A percentile compares a stretch with the other conserved stretches of the same genome.
phyloP scores from a whole-genome alignment of 2,329 filamentous ascomycete genomes.

The Metarhizium anisopliae region DNA sequence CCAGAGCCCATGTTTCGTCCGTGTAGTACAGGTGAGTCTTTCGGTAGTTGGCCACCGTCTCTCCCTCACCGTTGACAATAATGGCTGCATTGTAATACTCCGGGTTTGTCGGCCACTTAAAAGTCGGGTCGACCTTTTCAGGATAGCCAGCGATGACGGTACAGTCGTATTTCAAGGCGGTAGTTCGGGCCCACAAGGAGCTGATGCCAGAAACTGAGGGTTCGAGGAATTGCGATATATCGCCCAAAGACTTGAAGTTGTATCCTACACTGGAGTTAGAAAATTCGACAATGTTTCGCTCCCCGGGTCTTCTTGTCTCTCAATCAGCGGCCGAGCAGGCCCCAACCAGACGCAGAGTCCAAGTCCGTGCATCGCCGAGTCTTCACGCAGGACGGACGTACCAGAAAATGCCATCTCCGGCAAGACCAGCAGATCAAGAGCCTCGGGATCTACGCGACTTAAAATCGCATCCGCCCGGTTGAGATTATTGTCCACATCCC shows the following conservation, averaged over 20 bases:
- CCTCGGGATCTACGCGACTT: conserved; percentile 35
- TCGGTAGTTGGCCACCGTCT: conserved; percentile 51
- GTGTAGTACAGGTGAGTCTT: conserved; percentile 51
- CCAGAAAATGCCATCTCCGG: conserved; percentile 71
- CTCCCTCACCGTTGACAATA: conserved; percentile 47
- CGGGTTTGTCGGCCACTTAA: conserved; percentile 39
- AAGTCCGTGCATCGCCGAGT: background rate
- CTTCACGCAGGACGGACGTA: conserved; percentile 22
- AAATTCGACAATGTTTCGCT: background rate
- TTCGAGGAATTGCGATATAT: conserved; percentile 64
- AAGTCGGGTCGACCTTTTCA: conserved; percentile 48
- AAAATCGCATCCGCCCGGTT: conserved; percentile 58
- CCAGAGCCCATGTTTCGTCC: conserved; percentile 53
- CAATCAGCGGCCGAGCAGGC: background rate
- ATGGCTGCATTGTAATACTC: conserved; percentile 49
- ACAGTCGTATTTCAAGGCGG: conserved; percentile 58
- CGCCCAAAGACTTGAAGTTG: conserved; percentile 61
- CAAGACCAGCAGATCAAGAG: conserved; percentile 63
- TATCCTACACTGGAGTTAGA: conserved; percentile 45
- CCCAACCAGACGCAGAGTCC: background rate
- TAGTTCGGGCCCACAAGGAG: conserved; percentile 61
- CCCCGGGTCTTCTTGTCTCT: background rate
- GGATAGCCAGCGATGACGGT: conserved; percentile 66
- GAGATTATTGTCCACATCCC: conserved; percentile 62
- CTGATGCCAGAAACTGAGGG: conserved; percentile 54